Conservation (phyloP, 2,329 filamentous ascomycete genomes). For the Colletotrichum ledebouriae region DNA sequence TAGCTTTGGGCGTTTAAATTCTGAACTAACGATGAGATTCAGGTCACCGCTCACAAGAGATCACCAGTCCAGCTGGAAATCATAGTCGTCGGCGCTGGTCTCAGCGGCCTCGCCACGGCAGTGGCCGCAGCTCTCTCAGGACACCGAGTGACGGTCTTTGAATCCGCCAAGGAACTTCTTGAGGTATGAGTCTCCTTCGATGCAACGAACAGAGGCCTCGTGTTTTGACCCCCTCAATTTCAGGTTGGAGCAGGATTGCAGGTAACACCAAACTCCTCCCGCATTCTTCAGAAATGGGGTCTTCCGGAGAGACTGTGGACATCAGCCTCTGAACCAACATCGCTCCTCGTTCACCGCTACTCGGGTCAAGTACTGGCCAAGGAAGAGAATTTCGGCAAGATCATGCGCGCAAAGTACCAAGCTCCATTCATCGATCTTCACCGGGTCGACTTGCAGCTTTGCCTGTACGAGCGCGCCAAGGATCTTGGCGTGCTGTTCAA, state of each 20-base stretch:
- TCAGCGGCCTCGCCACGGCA: slow-evolving; percentile 57
- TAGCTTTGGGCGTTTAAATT: not conserved
- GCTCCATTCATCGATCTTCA: slow-evolving; percentile 73
- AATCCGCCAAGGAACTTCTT: slow-evolving; percentile 55
- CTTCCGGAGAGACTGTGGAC: slow-evolving; percentile 59
- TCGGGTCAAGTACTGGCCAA: slow-evolving; percentile 62
- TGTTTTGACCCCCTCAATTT: not conserved
- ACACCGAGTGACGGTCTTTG: slow-evolving; percentile 58
- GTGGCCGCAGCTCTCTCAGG: slow-evolving; percentile 54
- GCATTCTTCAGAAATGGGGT: slow-evolving; percentile 64
- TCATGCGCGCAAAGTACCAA: slow-evolving; percentile 66
- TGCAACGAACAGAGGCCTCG: not conserved
- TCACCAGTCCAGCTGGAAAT: slow-evolving; percentile 48
- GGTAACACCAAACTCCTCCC: slow-evolving; percentile 63
- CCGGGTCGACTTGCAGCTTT: slow-evolving; percentile 71
- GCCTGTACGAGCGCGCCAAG: slow-evolving; percentile 63
- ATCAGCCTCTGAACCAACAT: slow-evolving; percentile 57
- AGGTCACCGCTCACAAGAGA: slow-evolving; percentile 24
- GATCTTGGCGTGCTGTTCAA: slow-evolving; percentile 66
- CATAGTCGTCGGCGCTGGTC: slow-evolving; percentile 58
- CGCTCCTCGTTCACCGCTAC: slow-evolving; percentile 66
- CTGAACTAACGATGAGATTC: not conserved
- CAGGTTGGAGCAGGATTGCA: slow-evolving; percentile 68
- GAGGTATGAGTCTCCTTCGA: slow-evolving; percentile 48
- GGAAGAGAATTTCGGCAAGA: slow-evolving; percentile 64